Percentiles rank a stretch among this genome's conserved stretches.
phyloP scores from a whole-genome alignment of 2,329 filamentous ascomycete species.

The Penicillium sp. region DNA sequence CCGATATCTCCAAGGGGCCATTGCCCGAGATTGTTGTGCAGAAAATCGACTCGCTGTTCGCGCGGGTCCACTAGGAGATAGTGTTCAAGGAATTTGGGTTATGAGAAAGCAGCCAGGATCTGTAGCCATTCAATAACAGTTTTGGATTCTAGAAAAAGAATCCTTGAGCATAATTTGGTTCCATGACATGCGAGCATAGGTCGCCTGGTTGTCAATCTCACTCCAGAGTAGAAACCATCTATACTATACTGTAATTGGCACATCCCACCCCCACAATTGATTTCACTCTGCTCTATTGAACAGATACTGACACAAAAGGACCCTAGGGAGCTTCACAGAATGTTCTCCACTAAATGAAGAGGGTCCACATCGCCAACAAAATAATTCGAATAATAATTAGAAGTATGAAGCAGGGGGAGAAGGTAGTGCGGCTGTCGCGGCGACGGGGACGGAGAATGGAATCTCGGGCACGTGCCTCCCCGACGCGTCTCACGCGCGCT shows the following conservation, averaged over 20 bases:
- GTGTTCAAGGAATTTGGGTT: neutral
- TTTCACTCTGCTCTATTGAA: too few species aligned
- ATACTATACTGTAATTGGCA: too few species aligned
- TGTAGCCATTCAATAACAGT: too few species aligned
- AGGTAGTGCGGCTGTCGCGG: conserved; percentile 18
- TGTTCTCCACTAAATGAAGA: neutral
- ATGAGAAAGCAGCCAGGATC: neutral
- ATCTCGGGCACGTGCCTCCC: conserved; percentile 30
- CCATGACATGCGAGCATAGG: too few species aligned
- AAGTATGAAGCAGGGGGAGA: conserved; percentile 11
- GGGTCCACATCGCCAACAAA: conserved; percentile 5
- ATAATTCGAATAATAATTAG: neutral
- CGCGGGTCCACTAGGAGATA: neutral
- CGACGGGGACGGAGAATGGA: conserved; percentile 23
- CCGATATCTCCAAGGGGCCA: conserved; percentile 35
- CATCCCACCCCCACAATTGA: too few species aligned
- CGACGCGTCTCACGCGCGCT: conserved; percentile 29
- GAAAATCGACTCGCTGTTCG: conserved; percentile 12
- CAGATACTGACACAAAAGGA: neutral
- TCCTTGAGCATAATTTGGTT: too few species aligned
- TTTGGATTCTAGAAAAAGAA: too few species aligned
- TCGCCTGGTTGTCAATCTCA: too few species aligned
- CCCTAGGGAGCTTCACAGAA: neutral
- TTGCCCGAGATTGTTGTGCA: conserved; percentile 28
- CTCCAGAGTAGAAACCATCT: too few species aligned